A percentile compares a stretch with the other conserved stretches of the same genome.
Evolutionary conservation across 495 filamentous ascomycete species (phyloP).

Genomic region (Daldinia loculata): DNA sequence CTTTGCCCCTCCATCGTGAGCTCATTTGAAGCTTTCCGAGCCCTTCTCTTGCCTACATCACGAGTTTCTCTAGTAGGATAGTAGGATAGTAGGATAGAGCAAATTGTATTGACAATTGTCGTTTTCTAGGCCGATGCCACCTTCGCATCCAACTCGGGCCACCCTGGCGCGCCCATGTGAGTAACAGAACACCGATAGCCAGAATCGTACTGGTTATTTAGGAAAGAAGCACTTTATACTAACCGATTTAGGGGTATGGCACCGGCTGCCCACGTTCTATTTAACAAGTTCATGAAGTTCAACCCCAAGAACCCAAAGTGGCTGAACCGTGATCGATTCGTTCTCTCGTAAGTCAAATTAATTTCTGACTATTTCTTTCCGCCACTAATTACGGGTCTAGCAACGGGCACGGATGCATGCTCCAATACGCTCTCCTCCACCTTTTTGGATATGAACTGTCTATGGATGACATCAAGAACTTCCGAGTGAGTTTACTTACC

Average conservation of each 20-base stretch:
- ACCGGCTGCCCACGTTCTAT: slow-evolving; percentile 95
- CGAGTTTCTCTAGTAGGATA: neutral
- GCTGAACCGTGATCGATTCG: slow-evolving; percentile 97
- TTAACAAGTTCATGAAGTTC: slow-evolving; percentile 99
- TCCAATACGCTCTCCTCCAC: slow-evolving; percentile 98
- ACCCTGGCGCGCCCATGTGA: slow-evolving; percentile 96
- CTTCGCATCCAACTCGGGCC: slow-evolving; percentile 92
- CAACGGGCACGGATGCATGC: slow-evolving; percentile 99
- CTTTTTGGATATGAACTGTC: slow-evolving; percentile 88
- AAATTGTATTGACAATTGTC: slow-evolving; percentile 42
- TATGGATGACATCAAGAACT: slow-evolving; percentile 91
- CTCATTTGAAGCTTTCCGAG: slow-evolving; percentile 27
- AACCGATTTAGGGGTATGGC: slow-evolving; percentile 79
- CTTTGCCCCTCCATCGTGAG: slow-evolving; percentile 48
- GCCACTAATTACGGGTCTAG: slow-evolving; percentile 54
- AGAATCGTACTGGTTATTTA: slow-evolving; percentile 1
- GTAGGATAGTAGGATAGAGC: slow-evolving; percentile 4
- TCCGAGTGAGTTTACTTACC: slow-evolving; percentile 76
- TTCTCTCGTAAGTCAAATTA: slow-evolving; percentile 87
- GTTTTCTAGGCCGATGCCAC: slow-evolving; percentile 90
- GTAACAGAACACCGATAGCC: slow-evolving; percentile 26
- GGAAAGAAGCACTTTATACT: slow-evolving; percentile 36
- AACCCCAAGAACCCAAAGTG: slow-evolving; percentile 99
- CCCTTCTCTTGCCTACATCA: slow-evolving; percentile 12
- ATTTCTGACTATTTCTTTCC: neutral